Percentiles rank a stretch among this genome's conserved stretches.
Evolutionary conservation across 2,329 filamentous ascomycete genomes (phyloP).

Genomic region (Apiospora koreana): DNA sequence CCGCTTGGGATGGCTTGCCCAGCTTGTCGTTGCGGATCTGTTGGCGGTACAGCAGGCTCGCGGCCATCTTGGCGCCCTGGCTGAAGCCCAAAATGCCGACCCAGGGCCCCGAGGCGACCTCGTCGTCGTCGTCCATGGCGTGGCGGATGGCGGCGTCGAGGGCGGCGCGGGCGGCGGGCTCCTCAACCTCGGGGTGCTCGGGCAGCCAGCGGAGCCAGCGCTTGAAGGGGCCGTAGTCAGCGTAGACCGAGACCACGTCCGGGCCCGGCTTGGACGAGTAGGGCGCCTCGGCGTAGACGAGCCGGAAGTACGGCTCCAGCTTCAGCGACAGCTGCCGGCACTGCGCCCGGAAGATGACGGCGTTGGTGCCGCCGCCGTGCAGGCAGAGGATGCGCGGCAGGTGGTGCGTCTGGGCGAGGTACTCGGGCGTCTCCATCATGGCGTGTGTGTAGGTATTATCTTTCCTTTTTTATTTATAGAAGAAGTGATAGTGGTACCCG

Average conservation of each 20-base stretch:
- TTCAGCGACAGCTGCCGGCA: constrained; percentile 52
- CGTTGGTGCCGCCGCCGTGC: constrained; percentile 78
- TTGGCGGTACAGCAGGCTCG: constrained; percentile 61
- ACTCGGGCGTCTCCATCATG: neutral
- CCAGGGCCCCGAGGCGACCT: constrained; percentile 56
- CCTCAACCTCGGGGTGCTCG: constrained; percentile 53
- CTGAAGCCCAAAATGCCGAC: constrained; percentile 66
- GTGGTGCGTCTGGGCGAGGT: constrained; percentile 21
- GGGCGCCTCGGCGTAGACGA: constrained; percentile 73
- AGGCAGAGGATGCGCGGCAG: constrained; percentile 75
- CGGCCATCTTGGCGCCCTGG: constrained; percentile 64
- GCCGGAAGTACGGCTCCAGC: constrained; percentile 62
- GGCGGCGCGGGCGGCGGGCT: constrained; percentile 39
- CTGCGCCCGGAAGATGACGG: constrained; percentile 68
- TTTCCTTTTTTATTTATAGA: neutral
- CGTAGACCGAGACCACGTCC: constrained; percentile 66
- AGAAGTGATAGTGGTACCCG: neutral
- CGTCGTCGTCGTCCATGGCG: constrained; percentile 50
- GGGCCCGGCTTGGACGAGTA: constrained; percentile 63
- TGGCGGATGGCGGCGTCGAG: constrained; percentile 40
- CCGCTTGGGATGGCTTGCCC: too few species aligned
- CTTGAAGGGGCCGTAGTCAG: constrained; percentile 65
- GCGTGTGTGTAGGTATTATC: neutral
- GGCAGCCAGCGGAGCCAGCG: constrained; percentile 63
- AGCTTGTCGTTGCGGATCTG: constrained; percentile 51